phyloP scores from a whole-genome alignment of 2,329 filamentous ascomycete genomes.

The Eurotiales sp. region DNA sequence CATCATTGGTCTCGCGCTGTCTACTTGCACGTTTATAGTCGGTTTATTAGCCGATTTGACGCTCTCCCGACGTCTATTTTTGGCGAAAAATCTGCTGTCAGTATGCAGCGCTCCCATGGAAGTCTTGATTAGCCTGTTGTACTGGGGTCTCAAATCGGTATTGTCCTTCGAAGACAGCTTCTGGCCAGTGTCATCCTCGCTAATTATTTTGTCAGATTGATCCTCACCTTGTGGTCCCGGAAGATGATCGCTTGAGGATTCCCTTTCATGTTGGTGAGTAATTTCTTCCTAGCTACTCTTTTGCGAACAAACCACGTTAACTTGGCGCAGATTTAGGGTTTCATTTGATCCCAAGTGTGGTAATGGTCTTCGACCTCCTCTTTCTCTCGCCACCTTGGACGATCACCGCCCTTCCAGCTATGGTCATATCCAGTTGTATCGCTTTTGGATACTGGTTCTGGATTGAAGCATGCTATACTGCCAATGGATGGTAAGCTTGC shows the following conservation, averaged over 20 bases:
- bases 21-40: constrained; percentile 52
- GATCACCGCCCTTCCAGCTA: constrained; percentile 49
- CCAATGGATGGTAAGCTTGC: constrained; percentile 55
- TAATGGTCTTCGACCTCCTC: constrained; percentile 54
- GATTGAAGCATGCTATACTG: constrained; percentile 57
- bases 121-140: constrained; percentile 57
- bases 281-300: neutral
- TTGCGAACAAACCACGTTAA: neutral
- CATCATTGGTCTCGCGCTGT: constrained; percentile 57
- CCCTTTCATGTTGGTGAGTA: constrained; percentile 35
- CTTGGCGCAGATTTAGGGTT: constrained; percentile 40
- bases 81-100: constrained; percentile 55
- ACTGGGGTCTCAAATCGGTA: constrained; percentile 56
- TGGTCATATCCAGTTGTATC: constrained; percentile 48
- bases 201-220: constrained; percentile 32
- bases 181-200: neutral
- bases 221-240: constrained; percentile 49
- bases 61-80: constrained; percentile 50
- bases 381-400: constrained; percentile 60
- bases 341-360: constrained; percentile 51
- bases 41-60: constrained; percentile 56
- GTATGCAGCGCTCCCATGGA: constrained; percentile 58
- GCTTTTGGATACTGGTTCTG: constrained; percentile 62
- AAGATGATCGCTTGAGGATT: constrained; percentile 33
- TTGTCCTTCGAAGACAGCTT: neutral